phyloP scores from a whole-genome alignment of 108 stramenopile genomes.

The Cyclotella baltica region DNA sequence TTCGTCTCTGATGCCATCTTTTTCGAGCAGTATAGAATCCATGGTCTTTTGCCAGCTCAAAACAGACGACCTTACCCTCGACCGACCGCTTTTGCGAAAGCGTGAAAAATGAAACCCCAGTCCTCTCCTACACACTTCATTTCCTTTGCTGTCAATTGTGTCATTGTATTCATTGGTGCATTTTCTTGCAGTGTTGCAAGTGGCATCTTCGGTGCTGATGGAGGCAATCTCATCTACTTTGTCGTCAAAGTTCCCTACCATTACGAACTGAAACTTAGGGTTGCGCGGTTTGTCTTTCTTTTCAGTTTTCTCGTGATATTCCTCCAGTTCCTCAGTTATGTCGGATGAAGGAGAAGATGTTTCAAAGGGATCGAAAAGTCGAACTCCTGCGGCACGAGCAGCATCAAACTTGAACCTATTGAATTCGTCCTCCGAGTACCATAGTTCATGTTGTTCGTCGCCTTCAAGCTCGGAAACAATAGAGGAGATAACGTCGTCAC shows the following conservation, averaged over 20 bases:
- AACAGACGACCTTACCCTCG: neutral
- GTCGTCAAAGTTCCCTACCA: slow-evolving; percentile 2
- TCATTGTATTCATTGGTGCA: slow-evolving; percentile 3
- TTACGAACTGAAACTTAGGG: neutral
- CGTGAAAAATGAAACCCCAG: slow-evolving; percentile 5
- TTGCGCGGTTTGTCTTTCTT: too few species aligned
- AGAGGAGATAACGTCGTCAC: too few species aligned
- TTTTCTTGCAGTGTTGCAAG: neutral
- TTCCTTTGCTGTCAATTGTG: neutral
- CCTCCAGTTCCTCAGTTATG: neutral
- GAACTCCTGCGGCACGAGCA: neutral
- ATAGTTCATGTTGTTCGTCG: neutral
- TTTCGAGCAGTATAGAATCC: neutral
- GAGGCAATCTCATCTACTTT: neutral
- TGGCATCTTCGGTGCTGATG: neutral
- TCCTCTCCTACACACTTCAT: neutral
- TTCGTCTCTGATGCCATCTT: neutral
- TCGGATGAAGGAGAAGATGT: neutral
- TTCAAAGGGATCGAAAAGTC: neutral
- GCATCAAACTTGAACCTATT: slow-evolving; percentile 2
- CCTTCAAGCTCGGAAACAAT: too few species aligned
- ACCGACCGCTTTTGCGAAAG: neutral
- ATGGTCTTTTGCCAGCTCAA: neutral
- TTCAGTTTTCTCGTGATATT: neutral
- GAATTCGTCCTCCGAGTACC: neutral